A percentile compares a stretch with the other conserved stretches of the same genome.
Evolutionary conservation across 345 rosid species (phyloP).

Genomic region (Hypericum perforatum): DNA sequence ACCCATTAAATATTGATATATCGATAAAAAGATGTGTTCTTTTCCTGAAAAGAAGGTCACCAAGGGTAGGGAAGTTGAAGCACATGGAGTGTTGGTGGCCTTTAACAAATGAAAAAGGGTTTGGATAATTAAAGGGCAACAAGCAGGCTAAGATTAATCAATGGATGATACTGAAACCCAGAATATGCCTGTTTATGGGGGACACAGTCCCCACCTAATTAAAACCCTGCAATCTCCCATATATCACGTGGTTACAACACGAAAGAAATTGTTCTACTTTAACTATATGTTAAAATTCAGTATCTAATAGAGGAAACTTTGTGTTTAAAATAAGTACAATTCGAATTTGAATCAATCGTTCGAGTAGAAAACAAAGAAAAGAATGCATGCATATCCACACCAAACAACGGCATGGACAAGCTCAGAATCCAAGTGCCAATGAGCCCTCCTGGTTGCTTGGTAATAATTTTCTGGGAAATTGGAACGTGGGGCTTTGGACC

Average conservation of each 20-base stretch:
- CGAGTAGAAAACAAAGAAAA: too few species aligned
- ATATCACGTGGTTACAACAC: constrained; percentile 21
- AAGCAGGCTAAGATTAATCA: constrained; percentile 2
- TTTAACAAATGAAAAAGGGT: constrained; percentile 2
- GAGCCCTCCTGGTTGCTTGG: too few species aligned
- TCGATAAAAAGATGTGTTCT: constrained; percentile 28
- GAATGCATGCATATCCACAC: too few species aligned
- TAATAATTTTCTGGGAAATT: too few species aligned
- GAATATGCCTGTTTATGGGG: constrained; percentile 18
- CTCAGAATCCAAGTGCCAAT: too few species aligned
- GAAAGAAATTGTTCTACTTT: too few species aligned
- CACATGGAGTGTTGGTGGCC: constrained; percentile 50
- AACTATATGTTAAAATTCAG: too few species aligned
- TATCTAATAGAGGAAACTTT: neutral
- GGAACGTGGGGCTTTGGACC: too few species aligned
- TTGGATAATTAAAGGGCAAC: neutral
- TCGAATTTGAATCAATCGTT: too few species aligned
- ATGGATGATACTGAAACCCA: constrained; percentile 10
- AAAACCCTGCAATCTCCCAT: constrained; percentile 10
- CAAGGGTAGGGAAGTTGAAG: constrained; percentile 29
- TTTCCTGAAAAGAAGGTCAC: constrained; percentile 19
- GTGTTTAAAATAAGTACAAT: too few species aligned
- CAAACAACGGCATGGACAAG: too few species aligned
- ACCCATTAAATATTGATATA: neutral
- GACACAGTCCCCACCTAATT: constrained; percentile 18